Percentiles rank a stretch among this genome's conserved stretches.
Evolutionary conservation across 2,329 filamentous ascomycete species (phyloP).

Genomic region (Penicillium expansum): DNA sequence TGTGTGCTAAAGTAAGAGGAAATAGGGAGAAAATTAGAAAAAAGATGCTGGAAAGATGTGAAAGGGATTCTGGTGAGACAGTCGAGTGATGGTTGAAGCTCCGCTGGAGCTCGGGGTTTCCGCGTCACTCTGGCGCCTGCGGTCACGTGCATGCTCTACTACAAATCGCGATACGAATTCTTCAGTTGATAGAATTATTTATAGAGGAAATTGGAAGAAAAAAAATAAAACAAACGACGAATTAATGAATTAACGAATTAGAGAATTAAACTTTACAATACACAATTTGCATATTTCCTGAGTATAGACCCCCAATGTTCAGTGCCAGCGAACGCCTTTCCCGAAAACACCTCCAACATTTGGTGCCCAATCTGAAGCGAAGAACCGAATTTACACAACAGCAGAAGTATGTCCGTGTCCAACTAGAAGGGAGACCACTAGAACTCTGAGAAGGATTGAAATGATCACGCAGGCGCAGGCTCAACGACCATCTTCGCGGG

Average conservation of each 20-base stretch:
- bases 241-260: neutral
- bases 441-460: neutral
- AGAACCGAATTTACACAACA: conserved; percentile 10
- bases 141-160: conserved; percentile 26
- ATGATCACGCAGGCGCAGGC: conserved; percentile 7
- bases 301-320: conserved; percentile 3
- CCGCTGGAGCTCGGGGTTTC: conserved; percentile 30
- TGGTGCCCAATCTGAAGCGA: conserved; percentile 7
- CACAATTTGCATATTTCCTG: conserved; percentile 15
- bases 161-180: neutral
- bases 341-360: conserved; percentile 2
- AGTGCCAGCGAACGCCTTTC: conserved; percentile 5
- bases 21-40: conserved; percentile 4
- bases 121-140: conserved; percentile 38
- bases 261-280: conserved; percentile 8
- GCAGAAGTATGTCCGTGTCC: conserved; percentile 11
- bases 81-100: conserved; percentile 23
- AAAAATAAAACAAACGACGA: neutral
- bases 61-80: conserved; percentile 17
- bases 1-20: conserved; percentile 20
- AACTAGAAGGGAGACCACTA: conserved; percentile 1
- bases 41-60: conserved; percentile 6
- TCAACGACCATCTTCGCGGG: conserved; percentile 18
- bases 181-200: neutral
- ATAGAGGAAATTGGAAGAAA: neutral